A percentile compares a stretch with the other conserved stretches of the same genome.
These are phyloP conservation scores for Trypanosoma platydactyli DNA, from an alignment of 208 protist species.

Conservation along the genomic window DNA sequence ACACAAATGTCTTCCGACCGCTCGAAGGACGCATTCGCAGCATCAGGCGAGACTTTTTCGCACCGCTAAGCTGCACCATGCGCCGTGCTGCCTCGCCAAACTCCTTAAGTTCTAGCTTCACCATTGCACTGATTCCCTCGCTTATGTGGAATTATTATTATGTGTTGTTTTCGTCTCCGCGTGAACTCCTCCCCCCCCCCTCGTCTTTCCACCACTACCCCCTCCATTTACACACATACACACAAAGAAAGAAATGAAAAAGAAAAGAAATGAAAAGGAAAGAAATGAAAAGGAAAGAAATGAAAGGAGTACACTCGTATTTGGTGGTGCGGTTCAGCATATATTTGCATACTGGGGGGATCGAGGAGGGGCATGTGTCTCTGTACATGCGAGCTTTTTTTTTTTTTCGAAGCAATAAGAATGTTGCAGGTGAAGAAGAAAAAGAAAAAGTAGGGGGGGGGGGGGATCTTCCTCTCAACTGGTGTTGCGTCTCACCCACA, in stretches of 20 bases:
- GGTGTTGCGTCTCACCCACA: too few species aligned
- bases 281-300: conserved; percentile 3
- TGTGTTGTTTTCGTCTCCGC: background rate
- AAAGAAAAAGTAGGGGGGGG: too few species aligned
- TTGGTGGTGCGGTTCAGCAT: too few species aligned
- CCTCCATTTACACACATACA: background rate
- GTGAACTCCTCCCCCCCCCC: background rate
- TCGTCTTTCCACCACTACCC: background rate
- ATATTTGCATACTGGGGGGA: too few species aligned
- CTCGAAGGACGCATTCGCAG: conserved; percentile 55
- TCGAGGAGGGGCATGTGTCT: too few species aligned
- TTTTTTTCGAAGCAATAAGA: too few species aligned
- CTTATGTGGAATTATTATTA: too few species aligned
- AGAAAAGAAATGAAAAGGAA: conserved; percentile 20
- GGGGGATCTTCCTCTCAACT: too few species aligned
- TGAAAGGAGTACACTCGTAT: too few species aligned
- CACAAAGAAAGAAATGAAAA: background rate
- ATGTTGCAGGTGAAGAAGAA: too few species aligned
- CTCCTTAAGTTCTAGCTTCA: conserved; percentile 62
- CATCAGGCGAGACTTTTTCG: conserved; percentile 69
- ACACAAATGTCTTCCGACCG: conserved; percentile 42
- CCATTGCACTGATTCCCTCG: conserved; percentile 1
- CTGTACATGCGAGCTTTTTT: too few species aligned
- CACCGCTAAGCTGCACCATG: conserved; percentile 57
- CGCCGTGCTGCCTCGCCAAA: conserved; percentile 53